Conservation (phyloP, 202 grass and related monocot genomes). For the Setaria italica region DNA sequence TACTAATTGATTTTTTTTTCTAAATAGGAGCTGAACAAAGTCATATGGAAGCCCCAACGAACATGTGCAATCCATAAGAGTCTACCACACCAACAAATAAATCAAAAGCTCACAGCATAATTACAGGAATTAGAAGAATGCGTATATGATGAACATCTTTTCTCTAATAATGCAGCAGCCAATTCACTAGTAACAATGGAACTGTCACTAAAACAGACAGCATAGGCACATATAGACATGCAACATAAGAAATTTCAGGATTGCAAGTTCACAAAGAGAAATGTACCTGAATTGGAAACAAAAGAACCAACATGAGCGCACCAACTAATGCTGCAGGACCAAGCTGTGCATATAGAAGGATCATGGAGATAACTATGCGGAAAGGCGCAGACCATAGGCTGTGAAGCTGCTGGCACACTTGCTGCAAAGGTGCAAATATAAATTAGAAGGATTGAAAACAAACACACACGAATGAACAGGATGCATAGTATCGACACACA, state of each 20-base stretch:
- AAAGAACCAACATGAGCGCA: conserved; percentile 82
- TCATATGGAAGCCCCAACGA: too few species aligned
- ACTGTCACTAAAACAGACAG: conserved; percentile 19
- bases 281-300: conserved; percentile 92
- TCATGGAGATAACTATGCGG: conserved; percentile 82
- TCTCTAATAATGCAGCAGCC: conserved; percentile 36
- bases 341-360: conserved; percentile 84
- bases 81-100: not conserved
- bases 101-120: not conserved
- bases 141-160: conserved; percentile 32
- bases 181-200: conserved; percentile 17
- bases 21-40: too few species aligned
- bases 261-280: conserved; percentile 34
- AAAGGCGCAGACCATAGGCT: conserved; percentile 99
- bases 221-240: conserved; percentile 22
- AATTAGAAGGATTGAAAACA: conserved; percentile 34
- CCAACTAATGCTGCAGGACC: conserved; percentile 84
- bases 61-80: not conserved
- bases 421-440: conserved; percentile 65
- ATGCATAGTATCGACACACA: conserved; percentile 18
- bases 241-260: conserved; percentile 28
- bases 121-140: conserved; percentile 15
- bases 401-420: conserved; percentile 98
- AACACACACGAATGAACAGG: conserved; percentile 24
- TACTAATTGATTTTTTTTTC: too few species aligned